Percentiles rank a stretch among this genome's conserved stretches.
Conservation (phyloP, 768 basidiomycete genomes). For the Podaxis sp. region DNA sequence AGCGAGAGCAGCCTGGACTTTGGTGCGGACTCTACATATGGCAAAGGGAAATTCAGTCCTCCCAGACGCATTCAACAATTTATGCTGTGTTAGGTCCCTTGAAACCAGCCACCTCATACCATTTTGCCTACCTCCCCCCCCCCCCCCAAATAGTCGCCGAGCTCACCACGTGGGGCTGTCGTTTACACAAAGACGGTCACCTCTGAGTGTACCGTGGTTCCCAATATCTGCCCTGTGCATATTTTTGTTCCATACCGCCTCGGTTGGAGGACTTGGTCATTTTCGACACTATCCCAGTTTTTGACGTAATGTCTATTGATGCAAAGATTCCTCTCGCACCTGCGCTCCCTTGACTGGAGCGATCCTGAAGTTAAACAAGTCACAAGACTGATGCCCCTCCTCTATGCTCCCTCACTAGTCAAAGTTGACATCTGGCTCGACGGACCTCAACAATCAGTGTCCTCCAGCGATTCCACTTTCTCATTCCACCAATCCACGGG, state of each 20-base stretch:
- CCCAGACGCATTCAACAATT: neutral
- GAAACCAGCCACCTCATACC: neutral
- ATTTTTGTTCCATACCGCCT: slow-evolving; percentile 32
- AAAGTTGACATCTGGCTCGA: slow-evolving; percentile 42
- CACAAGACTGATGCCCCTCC: slow-evolving; percentile 37
- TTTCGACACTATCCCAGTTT: slow-evolving; percentile 35
- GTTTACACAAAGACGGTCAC: slow-evolving; percentile 26
- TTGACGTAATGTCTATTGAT: slow-evolving; percentile 23
- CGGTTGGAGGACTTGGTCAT: slow-evolving; percentile 39
- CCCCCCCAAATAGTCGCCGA: slow-evolving; percentile 21
- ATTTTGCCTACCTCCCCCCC: neutral
- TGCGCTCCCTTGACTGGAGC: slow-evolving; percentile 45
- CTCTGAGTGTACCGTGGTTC: slow-evolving; percentile 20
- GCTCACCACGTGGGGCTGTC: slow-evolving; percentile 38
- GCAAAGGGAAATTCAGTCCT: neutral
- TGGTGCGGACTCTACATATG: neutral
- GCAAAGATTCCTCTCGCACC: slow-evolving; percentile 29
- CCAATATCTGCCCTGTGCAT: slow-evolving; percentile 35
- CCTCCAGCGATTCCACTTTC: slow-evolving; percentile 10
- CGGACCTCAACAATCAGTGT: slow-evolving; percentile 15
- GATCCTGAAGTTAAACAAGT: slow-evolving; percentile 38
- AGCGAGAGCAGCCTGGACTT: neutral
- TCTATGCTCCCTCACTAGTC: slow-evolving; percentile 35
- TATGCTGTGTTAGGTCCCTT: neutral
- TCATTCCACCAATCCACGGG: slow-evolving; percentile 15